Evolutionary conservation across 192 early-diverging fungal species (phyloP), one percentile per base, ranked within the genome.

Genomic region (Irineochytrium annulatum): DNA sequence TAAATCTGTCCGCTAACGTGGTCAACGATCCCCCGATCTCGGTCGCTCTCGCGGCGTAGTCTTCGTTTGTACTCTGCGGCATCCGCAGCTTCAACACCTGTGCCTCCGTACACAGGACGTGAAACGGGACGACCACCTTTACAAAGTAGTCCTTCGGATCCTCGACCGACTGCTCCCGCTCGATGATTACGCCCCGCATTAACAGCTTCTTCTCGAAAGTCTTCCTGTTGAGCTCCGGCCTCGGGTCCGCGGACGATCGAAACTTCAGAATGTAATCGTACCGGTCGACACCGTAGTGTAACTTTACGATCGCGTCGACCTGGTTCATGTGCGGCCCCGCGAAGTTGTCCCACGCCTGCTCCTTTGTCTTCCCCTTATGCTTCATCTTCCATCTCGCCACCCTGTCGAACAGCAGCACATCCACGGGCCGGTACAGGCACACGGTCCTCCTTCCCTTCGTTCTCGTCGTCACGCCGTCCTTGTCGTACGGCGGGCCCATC

Each of bases 81-180:
- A 65, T 41, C 34, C 51, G 57, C 11, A 65, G 35, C 41, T 65
- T 65, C 63, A 65, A 58, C 31, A 65, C 8, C 28, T 65, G 63
- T 34, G 63, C 63, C 34, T 65, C 63, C 16, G 48, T 55, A 33
- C 63, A 65, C 14, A 65, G 27, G 14, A 59, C 55, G 1, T 41
- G 57, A 34, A 65, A 65, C 30, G 63, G 63, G 1, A 56, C 34
- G 3, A 59, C 14, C 30, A 65, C 51, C 30, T 65, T 65, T 14
- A 65, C 44, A 33, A 51, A 65, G 6, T 58, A 32, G 32, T 65
- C 63, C 16, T 48, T 30, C 0, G 63, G 63, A 11, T 48, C 43
- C 34, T 65, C 63, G 6, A 65, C 4, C 19, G 63, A 65, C 16
- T 32, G 8, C 51, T 65, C 63, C 8, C 56, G 41, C 31, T 65